Conservation (phyloP, 257 asterid genomes). For the Ligustrum vulgare region DNA sequence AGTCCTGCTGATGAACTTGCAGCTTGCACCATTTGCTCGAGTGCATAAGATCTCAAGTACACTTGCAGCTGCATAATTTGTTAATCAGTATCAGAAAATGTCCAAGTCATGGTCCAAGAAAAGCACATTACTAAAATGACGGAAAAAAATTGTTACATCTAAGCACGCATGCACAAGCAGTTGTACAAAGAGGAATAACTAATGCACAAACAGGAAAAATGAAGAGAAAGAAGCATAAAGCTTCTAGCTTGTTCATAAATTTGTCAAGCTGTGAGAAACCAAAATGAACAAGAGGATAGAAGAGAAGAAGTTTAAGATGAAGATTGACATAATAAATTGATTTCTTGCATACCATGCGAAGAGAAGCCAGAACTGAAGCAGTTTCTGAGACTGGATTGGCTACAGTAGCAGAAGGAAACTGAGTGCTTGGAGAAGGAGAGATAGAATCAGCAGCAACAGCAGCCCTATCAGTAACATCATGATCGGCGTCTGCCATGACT, state of each 20-base stretch:
- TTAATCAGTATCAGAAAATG: conserved; percentile 23
- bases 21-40: conserved; percentile 97
- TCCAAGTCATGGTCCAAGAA: background rate
- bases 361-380: conserved; percentile 77
- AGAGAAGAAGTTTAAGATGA: conserved; percentile 1
- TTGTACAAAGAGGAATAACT: conserved; percentile 2
- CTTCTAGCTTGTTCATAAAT: background rate
- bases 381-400: conserved; percentile 66
- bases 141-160: background rate
- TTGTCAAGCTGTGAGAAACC: conserved; percentile 5
- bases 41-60: conserved; percentile 81
- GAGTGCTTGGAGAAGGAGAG: conserved; percentile 55
- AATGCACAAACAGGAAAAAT: background rate
- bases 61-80: conserved; percentile 76
- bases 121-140: background rate
- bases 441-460: conserved; percentile 38
- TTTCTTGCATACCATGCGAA: conserved; percentile 68
- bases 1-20: conserved; percentile 99
- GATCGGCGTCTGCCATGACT: conserved; percentile 49
- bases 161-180: background rate
- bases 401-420: conserved; percentile 43
- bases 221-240: background rate
- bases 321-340: background rate
- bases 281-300: background rate
- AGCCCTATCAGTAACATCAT: conserved; percentile 50